Conservation (phyloP, 805 yeast genomes). For the Wickerhamomyces bovis region DNA sequence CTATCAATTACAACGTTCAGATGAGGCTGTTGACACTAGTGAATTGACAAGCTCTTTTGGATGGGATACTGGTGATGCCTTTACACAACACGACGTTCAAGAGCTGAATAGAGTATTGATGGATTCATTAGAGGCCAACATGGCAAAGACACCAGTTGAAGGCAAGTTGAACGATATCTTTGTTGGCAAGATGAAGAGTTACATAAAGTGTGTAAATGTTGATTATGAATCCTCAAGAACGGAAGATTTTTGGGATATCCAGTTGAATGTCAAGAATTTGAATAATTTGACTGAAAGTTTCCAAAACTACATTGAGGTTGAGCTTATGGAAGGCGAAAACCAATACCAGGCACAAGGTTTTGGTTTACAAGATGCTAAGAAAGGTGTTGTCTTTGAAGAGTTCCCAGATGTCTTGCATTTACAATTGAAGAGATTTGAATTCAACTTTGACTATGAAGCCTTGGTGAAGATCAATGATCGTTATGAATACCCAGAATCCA, state of each 20-base stretch:
- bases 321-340: constrained; percentile 88
- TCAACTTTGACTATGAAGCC: constrained; percentile 83
- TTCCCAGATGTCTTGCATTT: constrained; percentile 92
- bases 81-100: constrained; percentile 97
- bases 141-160: constrained; percentile 84
- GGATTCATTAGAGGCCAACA: constrained; percentile 86
- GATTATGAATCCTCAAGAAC: constrained; percentile 86
- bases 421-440: constrained; percentile 91
- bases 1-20: constrained; percentile 68
- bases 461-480: constrained; percentile 89
- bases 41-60: constrained; percentile 92
- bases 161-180: constrained; percentile 73
- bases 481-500: constrained; percentile 78
- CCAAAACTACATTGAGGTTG: constrained; percentile 81
- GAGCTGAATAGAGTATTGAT: constrained; percentile 90
- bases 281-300: constrained; percentile 69
- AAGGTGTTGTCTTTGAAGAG: constrained; percentile 87
- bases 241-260: constrained; percentile 98
- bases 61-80: constrained; percentile 94
- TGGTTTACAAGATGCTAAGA: constrained; percentile 93
- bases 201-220: constrained; percentile 85
- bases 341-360: constrained; percentile 86
- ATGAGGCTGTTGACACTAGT: constrained; percentile 72
- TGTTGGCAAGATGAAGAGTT: constrained; percentile 96
- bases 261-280: constrained; percentile 84